phyloP scores from a whole-genome alignment of 2,329 filamentous ascomycete genomes.

The Aspergillus alliaceus region DNA sequence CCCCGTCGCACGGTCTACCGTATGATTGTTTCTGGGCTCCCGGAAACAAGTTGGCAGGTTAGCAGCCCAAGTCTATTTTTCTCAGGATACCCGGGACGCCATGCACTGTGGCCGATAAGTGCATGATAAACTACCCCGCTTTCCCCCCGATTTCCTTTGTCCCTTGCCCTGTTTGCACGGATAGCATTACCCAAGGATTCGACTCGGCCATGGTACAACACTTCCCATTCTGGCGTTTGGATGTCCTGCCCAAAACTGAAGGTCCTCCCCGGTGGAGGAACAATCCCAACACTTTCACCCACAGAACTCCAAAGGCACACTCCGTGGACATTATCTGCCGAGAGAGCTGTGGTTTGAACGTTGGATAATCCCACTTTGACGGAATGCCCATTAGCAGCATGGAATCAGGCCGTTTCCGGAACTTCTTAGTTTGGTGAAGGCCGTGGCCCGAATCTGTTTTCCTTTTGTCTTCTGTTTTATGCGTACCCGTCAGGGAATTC shows the following conservation, averaged over 20 bases:
- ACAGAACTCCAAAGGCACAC: neutral
- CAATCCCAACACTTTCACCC: neutral
- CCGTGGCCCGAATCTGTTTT: neutral
- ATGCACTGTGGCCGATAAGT: slow-evolving; percentile 14
- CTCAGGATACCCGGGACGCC: slow-evolving; percentile 27
- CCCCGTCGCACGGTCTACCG: slow-evolving; percentile 92
- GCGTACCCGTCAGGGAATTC: slow-evolving; percentile 7
- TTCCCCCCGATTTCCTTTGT: neutral
- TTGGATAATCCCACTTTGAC: slow-evolving; percentile 7
- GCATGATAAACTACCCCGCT: slow-evolving; percentile 5
- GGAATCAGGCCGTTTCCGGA: slow-evolving; percentile 15
- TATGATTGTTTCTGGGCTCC: slow-evolving; percentile 97
- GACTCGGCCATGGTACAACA: neutral
- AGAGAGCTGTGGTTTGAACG: neutral
- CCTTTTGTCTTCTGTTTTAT: neutral
- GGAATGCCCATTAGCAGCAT: slow-evolving; percentile 14
- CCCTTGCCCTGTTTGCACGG: neutral
- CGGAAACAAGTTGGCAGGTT: slow-evolving; percentile 99
- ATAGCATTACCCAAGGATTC: neutral
- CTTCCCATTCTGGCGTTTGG: neutral
- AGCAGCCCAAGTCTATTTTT: slow-evolving; percentile 55
- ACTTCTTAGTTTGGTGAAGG: neutral
- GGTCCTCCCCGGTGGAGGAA: neutral
- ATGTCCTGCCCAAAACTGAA: neutral
- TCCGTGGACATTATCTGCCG: neutral